A percentile compares a stretch with the other conserved stretches of the same genome.
Conservation (phyloP, 2,329 filamentous ascomycete genomes). For the Fusarium xylarioides region DNA sequence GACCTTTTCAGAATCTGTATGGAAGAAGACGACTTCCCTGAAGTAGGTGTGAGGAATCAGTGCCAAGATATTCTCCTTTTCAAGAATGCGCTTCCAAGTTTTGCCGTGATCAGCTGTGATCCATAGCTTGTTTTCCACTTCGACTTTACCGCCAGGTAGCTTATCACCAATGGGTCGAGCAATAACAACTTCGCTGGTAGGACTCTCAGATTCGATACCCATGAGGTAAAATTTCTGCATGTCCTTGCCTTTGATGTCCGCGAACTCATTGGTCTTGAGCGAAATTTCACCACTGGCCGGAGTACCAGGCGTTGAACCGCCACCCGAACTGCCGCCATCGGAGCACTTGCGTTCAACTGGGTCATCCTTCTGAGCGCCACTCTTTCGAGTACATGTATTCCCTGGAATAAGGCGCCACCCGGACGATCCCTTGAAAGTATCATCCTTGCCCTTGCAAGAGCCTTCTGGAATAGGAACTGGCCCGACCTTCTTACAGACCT, state of each 20-base stretch:
- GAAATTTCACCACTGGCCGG: slow-evolving; percentile 74
- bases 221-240: slow-evolving; percentile 80
- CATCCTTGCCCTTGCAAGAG: slow-evolving; percentile 73
- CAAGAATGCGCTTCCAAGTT: slow-evolving; percentile 76
- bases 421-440: slow-evolving; percentile 84
- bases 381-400: slow-evolving; percentile 72
- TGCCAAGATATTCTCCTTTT: slow-evolving; percentile 72
- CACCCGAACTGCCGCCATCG: slow-evolving; percentile 58
- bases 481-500: slow-evolving; percentile 73
- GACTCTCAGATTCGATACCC: slow-evolving; percentile 69
- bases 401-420: slow-evolving; percentile 93
- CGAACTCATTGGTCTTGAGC: slow-evolving; percentile 68
- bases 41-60: slow-evolving; percentile 84
- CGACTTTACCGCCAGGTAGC: slow-evolving; percentile 42
- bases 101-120: slow-evolving; percentile 89
- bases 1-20: slow-evolving; percentile 71
- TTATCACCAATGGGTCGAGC: slow-evolving; percentile 56
- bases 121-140: slow-evolving; percentile 67
- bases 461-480: slow-evolving; percentile 73
- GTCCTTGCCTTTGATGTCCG: slow-evolving; percentile 58
- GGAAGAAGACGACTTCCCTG: slow-evolving; percentile 87
- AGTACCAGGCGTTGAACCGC: slow-evolving; percentile 52
- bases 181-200: slow-evolving; percentile 77
- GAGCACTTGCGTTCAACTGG: slow-evolving; percentile 80
- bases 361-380: slow-evolving; percentile 73